Evolutionary conservation across 208 protist species (phyloP).

Genomic region (Acanthamoeba lenticulata): DNA sequence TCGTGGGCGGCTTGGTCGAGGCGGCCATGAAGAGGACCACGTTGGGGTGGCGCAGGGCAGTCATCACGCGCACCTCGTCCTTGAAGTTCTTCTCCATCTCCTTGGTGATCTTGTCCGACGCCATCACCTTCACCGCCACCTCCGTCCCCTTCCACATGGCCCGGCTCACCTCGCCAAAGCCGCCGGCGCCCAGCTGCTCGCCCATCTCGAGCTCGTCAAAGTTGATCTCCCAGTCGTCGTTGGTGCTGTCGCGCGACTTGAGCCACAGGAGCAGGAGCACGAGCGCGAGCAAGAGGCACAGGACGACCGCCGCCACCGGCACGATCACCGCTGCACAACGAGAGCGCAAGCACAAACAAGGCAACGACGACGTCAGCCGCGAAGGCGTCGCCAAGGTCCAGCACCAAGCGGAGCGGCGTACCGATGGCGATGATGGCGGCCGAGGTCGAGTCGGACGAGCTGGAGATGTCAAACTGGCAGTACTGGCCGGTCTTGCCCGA

Average conservation of each 20-base stretch:
- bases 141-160: slow-evolving; percentile 66
- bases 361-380: neutral
- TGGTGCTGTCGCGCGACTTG: neutral
- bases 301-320: neutral
- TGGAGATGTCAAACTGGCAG: neutral
- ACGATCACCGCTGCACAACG: neutral
- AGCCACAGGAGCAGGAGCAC: neutral
- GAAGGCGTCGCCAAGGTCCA: neutral
- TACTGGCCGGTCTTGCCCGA: neutral
- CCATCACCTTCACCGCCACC: slow-evolving; percentile 51
- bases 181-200: slow-evolving; percentile 3
- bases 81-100: slow-evolving; percentile 53
- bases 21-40: slow-evolving; percentile 62
- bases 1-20: neutral
- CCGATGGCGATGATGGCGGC: neutral
- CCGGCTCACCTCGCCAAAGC: slow-evolving; percentile 48
- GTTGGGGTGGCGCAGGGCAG: slow-evolving; percentile 42
- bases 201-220: slow-evolving; percentile 50
- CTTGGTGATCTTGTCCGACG: slow-evolving; percentile 43
- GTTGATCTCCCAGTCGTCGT: slow-evolving; percentile 43
- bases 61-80: slow-evolving; percentile 62
- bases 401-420: neutral
- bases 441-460: neutral
- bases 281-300: neutral
- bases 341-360: neutral